A percentile compares a stretch with the other conserved stretches of the same genome.
These are phyloP conservation scores for Pulveroboletus frians DNA, from an alignment of 768 basidiomycete genomes.

Conservation along the genomic window DNA sequence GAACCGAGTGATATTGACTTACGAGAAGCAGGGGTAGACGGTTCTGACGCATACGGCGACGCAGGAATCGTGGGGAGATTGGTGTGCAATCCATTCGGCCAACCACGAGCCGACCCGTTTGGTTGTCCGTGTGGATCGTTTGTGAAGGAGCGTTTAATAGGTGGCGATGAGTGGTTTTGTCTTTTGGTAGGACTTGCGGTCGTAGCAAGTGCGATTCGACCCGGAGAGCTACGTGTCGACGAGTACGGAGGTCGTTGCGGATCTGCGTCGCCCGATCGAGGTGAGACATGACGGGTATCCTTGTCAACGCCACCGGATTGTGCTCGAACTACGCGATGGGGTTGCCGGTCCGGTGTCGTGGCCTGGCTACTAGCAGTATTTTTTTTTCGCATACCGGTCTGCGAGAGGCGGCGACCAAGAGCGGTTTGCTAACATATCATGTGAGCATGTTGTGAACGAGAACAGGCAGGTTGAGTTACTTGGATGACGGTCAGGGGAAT, in stretches of 20 bases:
- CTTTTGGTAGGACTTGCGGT: slow-evolving; percentile 26
- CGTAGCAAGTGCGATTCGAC: slow-evolving; percentile 23
- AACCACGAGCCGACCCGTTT: slow-evolving; percentile 27
- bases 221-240: slow-evolving; percentile 31
- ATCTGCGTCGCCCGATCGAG: slow-evolving; percentile 24
- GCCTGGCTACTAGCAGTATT: slow-evolving; percentile 7
- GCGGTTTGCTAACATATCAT: slow-evolving; percentile 54
- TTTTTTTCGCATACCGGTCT: slow-evolving; percentile 37
- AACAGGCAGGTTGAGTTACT: slow-evolving; percentile 36
- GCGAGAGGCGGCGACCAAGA: slow-evolving; percentile 64
- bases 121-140: slow-evolving; percentile 26
- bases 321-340: slow-evolving; percentile 35
- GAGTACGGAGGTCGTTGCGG: slow-evolving; percentile 30
- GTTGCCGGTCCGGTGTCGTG: slow-evolving; percentile 26
- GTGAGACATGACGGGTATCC: slow-evolving; percentile 29
- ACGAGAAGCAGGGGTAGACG: slow-evolving; percentile 51
- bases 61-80: slow-evolving; percentile 62
- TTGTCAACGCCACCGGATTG: slow-evolving; percentile 32
- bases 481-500: slow-evolving; percentile 89
- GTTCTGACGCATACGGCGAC: slow-evolving; percentile 63
- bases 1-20: slow-evolving; percentile 36
- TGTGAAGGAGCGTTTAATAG: slow-evolving; percentile 30
- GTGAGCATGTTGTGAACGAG: slow-evolving; percentile 5
- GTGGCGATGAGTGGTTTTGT: slow-evolving; percentile 20
- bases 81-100: slow-evolving; percentile 29